These are phyloP conservation scores for Bruguiera sexangula DNA, from an alignment of 345 rosid genomes.

Conservation along the genomic window DNA sequence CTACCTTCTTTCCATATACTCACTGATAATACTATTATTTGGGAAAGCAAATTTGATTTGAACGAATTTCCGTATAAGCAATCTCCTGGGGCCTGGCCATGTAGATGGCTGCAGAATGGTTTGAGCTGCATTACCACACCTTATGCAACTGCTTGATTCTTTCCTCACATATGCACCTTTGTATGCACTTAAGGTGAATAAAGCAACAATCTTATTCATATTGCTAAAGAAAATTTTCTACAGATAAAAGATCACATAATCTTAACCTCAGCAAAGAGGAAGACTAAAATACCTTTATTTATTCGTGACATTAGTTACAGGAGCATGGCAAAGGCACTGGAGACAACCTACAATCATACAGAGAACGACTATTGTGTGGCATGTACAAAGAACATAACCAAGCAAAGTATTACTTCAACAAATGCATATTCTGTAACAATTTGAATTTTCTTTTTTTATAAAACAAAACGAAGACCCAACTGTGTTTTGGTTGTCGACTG, in stretches of 20 bases:
- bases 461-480: conserved; percentile 1
- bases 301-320: neutral
- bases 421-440: conserved; percentile 12
- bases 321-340: neutral
- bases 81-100: too few species aligned
- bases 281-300: neutral
- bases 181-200: neutral
- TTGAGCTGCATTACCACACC: neutral
- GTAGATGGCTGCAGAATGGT: neutral
- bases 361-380: conserved; percentile 11
- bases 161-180: conserved; percentile 14
- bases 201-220: neutral
- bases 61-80: conserved; percentile 6
- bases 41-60: conserved; percentile 10
- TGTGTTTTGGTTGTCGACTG: conserved; percentile 6
- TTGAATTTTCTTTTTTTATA: too few species aligned
- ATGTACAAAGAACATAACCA: conserved; percentile 18
- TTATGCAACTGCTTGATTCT: conserved; percentile 6
- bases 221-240: neutral
- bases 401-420: conserved; percentile 26
- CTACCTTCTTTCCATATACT: conserved; percentile 3
- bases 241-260: neutral
- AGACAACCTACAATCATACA: conserved; percentile 21
- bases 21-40: neutral
- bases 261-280: neutral